Evolutionary conservation across 2,329 filamentous ascomycete genomes (phyloP).

Genomic region (Magnaporthiopsis rhizophila): DNA sequence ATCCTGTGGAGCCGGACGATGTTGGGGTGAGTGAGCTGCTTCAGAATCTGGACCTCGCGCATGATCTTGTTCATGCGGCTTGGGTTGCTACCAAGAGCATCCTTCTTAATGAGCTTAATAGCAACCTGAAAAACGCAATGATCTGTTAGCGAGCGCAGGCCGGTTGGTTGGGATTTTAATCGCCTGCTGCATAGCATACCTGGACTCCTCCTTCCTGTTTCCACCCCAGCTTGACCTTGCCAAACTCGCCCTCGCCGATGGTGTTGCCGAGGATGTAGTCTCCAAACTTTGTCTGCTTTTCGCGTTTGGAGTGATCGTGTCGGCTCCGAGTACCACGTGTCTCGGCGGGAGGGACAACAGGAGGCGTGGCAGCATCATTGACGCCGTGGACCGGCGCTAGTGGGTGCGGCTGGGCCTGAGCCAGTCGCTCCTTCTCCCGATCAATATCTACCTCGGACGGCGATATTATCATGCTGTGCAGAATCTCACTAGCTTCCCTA

Average conservation of each 20-base stretch:
- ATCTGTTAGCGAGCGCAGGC: background rate
- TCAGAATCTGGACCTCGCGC: conserved; percentile 88
- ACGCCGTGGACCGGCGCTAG: conserved; percentile 30
- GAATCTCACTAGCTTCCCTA: conserved; percentile 70
- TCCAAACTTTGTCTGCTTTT: conserved; percentile 84
- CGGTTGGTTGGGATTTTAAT: background rate
- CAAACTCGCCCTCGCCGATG: conserved; percentile 95
- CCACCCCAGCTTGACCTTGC: conserved; percentile 98
- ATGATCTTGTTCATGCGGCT: conserved; percentile 92
- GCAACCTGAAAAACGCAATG: conserved; percentile 56
- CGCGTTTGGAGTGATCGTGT: conserved; percentile 50
- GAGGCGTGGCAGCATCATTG: conserved; percentile 36
- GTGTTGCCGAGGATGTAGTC: conserved; percentile 95
- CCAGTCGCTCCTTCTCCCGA: conserved; percentile 61
- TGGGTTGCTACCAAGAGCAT: conserved; percentile 81
- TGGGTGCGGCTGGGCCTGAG: conserved; percentile 45
- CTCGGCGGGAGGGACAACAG: conserved; percentile 33
- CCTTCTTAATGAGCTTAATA: conserved; percentile 94
- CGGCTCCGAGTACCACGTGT: conserved; percentile 45
- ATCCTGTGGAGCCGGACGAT: conserved; percentile 97
- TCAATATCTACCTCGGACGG: conserved; percentile 67
- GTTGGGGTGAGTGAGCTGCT: conserved; percentile 82
- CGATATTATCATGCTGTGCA: conserved; percentile 69
- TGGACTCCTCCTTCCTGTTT: conserved; percentile 89
- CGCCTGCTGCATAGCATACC: conserved; percentile 30